Percentiles rank a stretch among this genome's conserved stretches.
Evolutionary conservation across 192 early-diverging fungal genomes (phyloP).

Genomic region (Allomyces macrogynus): DNA sequence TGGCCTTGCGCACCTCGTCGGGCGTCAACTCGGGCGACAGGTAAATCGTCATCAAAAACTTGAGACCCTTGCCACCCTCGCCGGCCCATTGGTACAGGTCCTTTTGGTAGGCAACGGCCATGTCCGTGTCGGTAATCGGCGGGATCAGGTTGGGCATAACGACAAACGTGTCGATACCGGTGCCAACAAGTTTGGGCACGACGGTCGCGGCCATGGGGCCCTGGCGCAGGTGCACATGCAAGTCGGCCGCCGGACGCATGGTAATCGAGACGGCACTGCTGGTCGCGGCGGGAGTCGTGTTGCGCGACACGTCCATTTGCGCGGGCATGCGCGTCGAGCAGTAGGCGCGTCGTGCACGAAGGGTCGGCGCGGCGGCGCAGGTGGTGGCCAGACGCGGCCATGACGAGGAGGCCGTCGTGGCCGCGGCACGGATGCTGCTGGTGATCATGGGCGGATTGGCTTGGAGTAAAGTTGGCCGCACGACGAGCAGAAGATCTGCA

Average conservation of each 20-base stretch:
- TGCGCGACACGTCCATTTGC: too few relatives aligned
- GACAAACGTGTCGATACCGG: slow-evolving; percentile 67
- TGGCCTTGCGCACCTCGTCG: slow-evolving; percentile 71
- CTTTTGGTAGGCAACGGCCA: slow-evolving; percentile 66
- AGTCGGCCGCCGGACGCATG: slow-evolving; percentile 59
- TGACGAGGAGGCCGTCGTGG: too few relatives aligned
- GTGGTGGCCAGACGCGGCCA: too few relatives aligned
- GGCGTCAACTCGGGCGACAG: slow-evolving; percentile 68
- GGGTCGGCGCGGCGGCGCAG: too few relatives aligned
- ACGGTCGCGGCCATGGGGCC: slow-evolving; percentile 76
- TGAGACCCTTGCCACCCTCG: slow-evolving; percentile 1
- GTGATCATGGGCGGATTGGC: too few relatives aligned
- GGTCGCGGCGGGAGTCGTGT: too few relatives aligned
- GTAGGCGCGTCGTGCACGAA: too few relatives aligned
- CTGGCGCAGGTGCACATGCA: slow-evolving; percentile 87
- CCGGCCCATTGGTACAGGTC: slow-evolving; percentile 56
- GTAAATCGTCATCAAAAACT: slow-evolving; percentile 86
- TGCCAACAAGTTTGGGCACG: slow-evolving; percentile 51
- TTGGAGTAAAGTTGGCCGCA: too few relatives aligned
- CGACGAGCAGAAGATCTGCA: too few relatives aligned
- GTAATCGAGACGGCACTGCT: too few relatives aligned
- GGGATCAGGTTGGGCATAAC: slow-evolving; percentile 96
- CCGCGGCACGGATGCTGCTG: too few relatives aligned
- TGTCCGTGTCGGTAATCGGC: slow-evolving; percentile 63
- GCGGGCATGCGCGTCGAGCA: too few relatives aligned